A percentile compares a stretch with the other conserved stretches of the same genome.
Conservation (phyloP, 2,329 filamentous ascomycete species). For the Epichloe bromicola region DNA sequence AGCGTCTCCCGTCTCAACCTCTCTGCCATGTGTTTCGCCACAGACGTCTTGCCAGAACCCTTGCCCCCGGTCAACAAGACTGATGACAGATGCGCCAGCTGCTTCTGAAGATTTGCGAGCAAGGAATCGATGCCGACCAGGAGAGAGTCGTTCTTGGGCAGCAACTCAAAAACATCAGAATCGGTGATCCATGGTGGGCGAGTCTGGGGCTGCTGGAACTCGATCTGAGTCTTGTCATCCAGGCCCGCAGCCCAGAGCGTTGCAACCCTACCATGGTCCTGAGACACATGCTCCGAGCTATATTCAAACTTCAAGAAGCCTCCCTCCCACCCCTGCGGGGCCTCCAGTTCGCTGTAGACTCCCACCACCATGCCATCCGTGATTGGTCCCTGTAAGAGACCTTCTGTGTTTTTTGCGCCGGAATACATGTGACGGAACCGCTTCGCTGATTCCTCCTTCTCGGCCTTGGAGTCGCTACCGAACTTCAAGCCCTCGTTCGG, state of each 20-base stretch:
- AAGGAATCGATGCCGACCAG: conserved; percentile 78
- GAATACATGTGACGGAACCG: conserved; percentile 62
- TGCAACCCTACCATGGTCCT: conserved; percentile 33
- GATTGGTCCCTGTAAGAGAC: conserved; percentile 68
- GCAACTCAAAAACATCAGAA: conserved; percentile 35
- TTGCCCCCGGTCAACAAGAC: conserved; percentile 80
- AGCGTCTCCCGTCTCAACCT: conserved; percentile 58
- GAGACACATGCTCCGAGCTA: conserved; percentile 17
- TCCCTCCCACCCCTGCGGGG: conserved; percentile 60
- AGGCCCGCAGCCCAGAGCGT: conserved; percentile 64
- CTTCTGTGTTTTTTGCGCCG: conserved; percentile 36
- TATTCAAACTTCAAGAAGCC: conserved; percentile 68
- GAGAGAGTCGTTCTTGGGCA: conserved; percentile 40
- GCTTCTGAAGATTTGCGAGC: conserved; percentile 57
- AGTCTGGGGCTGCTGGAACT: conserved; percentile 63
- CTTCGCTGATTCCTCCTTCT: conserved; percentile 64
- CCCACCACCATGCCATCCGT: conserved; percentile 78
- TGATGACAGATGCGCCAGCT: conserved; percentile 75
- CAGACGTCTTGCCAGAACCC: conserved; percentile 77
- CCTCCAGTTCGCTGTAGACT: conserved; percentile 38
- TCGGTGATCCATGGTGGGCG: conserved; percentile 44
- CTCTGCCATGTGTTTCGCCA: conserved; percentile 65
- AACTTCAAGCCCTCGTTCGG: conserved; percentile 61
- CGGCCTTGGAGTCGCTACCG: conserved; percentile 73
- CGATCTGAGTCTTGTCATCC: conserved; percentile 59